These are phyloP conservation scores for Priceomyces haplophilus DNA, from an alignment of 805 yeast species.

Conservation along the genomic window DNA sequence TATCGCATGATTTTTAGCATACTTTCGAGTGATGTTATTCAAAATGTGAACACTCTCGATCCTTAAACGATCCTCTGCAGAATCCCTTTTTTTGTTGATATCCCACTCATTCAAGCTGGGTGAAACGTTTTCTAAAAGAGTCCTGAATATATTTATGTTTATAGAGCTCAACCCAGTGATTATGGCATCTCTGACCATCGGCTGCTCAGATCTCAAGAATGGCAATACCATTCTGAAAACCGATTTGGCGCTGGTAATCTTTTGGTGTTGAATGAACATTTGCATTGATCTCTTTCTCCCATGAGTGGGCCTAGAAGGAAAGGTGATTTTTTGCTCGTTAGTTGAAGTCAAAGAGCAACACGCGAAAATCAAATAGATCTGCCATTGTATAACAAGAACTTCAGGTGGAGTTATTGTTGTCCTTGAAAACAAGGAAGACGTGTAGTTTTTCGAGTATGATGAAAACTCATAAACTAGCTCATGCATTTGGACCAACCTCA, in stretches of 20 bases:
- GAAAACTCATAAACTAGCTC: slow-evolving; percentile 61
- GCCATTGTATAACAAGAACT: slow-evolving; percentile 80
- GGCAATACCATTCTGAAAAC: slow-evolving; percentile 88
- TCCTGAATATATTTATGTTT: slow-evolving; percentile 82
- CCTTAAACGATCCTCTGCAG: slow-evolving; percentile 47
- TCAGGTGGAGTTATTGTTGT: slow-evolving; percentile 53
- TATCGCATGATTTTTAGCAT: slow-evolving; percentile 45
- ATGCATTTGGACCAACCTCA: slow-evolving; percentile 80
- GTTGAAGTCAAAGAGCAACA: slow-evolving; percentile 90
- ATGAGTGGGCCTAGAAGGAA: slow-evolving; percentile 53
- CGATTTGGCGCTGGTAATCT: slow-evolving; percentile 87
- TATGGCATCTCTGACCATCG: slow-evolving; percentile 75
- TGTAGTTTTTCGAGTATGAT: slow-evolving; percentile 37
- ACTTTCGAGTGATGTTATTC: slow-evolving; percentile 63
- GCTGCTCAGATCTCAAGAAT: slow-evolving; percentile 65
- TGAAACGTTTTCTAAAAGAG: slow-evolving; percentile 74
- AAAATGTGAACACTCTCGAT: slow-evolving; percentile 78
- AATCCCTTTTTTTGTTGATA: slow-evolving; percentile 30
- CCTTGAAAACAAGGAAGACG: slow-evolving; percentile 35
- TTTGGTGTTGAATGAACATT: slow-evolving; percentile 81
- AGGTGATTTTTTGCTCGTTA: slow-evolving; percentile 70
- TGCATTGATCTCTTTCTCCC: slow-evolving; percentile 77
- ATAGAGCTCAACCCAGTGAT: slow-evolving; percentile 87
- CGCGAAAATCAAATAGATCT: slow-evolving; percentile 82
- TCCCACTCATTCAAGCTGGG: slow-evolving; percentile 52